Evolutionary conservation across 2,329 filamentous ascomycete genomes (phyloP), one percentile per base, ranked within the genome.

Genomic region (Colletotrichum tofieldiae): DNA sequence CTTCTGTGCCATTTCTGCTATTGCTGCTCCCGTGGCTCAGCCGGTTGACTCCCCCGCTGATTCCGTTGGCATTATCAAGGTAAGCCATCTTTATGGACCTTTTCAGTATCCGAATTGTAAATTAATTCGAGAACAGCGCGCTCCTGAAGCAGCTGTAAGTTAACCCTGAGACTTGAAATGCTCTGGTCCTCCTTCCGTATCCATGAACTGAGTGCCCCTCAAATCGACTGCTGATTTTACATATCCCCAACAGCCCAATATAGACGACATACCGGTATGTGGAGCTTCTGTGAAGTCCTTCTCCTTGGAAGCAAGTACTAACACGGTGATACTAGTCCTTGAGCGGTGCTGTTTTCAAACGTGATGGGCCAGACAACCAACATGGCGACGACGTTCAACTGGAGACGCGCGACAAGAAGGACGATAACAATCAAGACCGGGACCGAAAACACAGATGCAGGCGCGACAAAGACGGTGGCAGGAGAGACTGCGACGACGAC

Each of bases 81-180:
- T 72, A 6, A 47, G 58, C 3, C 6, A 1, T 23, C 32, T 20
- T 43, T 1, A 8, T 32, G 14, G 0, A 14, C n/a, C 0, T 12
- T 12, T 5, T 18, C 7, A 51, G 29, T 16, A 1, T 41, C 32
- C 7, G 16, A 18, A 6, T 7, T 14, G 20, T 18, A 20, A 35
- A 35, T 52, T 72, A 20, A 69, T 52, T 8, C 35, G 2, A 1
- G 18, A 1, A 9, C 8, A 72, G 65, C 69, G 65, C 62, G 23
- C 52, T 12, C 65, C 69, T 9, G 68, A 67, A 41, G 32, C 51
- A 49, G n/a, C 43, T 62, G 68, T 71, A 29, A 71, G 68, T 51
- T 11, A 6, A 3, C 3, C 9, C 6, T 8, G 7, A 11, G 2
- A 29, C 1, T 26, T 16, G 16, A 8, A 23, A 26, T 8, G 20